These are phyloP conservation scores for Inonotus hispidus DNA, from an alignment of 1,284 basidiomycete species.

Conservation along the genomic window DNA sequence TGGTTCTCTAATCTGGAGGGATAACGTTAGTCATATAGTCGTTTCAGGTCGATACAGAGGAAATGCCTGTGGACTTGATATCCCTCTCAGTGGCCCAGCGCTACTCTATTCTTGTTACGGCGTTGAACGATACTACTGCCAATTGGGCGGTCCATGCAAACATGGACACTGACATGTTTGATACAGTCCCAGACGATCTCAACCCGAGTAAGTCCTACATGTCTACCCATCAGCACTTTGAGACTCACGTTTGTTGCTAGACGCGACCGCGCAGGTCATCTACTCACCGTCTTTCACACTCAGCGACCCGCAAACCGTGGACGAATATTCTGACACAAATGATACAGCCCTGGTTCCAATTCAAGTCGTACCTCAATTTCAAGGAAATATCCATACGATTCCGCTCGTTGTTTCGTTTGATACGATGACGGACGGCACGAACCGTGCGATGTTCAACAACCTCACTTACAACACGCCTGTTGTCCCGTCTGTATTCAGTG, in stretches of 20 bases:
- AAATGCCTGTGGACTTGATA: conserved; percentile 64
- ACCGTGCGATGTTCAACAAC: conserved; percentile 69
- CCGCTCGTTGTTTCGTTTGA: conserved; percentile 55
- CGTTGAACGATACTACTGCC: conserved; percentile 74
- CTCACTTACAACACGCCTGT: conserved; percentile 65
- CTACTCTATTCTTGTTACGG: conserved; percentile 89
- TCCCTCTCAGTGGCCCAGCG: conserved; percentile 83
- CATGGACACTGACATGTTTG: conserved; percentile 88
- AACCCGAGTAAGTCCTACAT: conserved; percentile 57
- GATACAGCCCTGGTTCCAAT: conserved; percentile 63
- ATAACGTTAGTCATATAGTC: background rate
- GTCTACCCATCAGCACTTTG: background rate
- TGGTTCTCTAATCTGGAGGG: conserved; percentile 5
- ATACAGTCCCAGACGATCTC: conserved; percentile 64
- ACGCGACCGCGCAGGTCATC: conserved; percentile 73
- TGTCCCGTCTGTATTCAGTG: conserved; percentile 74
- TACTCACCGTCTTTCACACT: conserved; percentile 50
- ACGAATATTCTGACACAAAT: conserved; percentile 50
- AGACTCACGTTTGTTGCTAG: conserved; percentile 30
- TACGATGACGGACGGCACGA: conserved; percentile 76
- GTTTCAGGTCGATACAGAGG: conserved; percentile 66
- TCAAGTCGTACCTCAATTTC: conserved; percentile 37
- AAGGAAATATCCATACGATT: conserved; percentile 45
- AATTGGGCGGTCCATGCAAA: conserved; percentile 91
- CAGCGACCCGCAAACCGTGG: conserved; percentile 38